Evolutionary conservation across 352 stramenopile species (phyloP), one percentile per base, ranked within the genome.

Genomic region (Phytophthora chlamydospora): DNA sequence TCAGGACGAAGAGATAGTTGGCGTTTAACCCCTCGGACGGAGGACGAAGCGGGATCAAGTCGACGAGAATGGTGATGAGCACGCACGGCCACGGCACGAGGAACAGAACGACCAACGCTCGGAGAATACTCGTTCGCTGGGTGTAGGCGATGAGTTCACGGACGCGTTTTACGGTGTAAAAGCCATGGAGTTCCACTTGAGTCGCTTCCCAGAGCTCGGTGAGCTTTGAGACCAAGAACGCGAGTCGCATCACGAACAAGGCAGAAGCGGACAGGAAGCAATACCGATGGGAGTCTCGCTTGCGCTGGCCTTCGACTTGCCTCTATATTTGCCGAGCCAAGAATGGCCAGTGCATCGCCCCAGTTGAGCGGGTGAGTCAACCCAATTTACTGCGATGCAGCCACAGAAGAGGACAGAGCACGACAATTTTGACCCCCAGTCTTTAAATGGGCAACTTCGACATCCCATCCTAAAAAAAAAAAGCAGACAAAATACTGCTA

Each of bases 181-280:
- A 54, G 2, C 61, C 61, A 39, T 69, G 46, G 16, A 69, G 61
- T n/a, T 64, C 53, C 11, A 69, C 39, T n/a, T 64, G 61, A 12
- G 47, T 35, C 6, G 24, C 27, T n/a, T 54, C 44, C 53, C 46
- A 62, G 13, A 45, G 33, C 4, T 35, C 40, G 1, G 33, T 36
- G 24, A 55, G 16, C 33, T 21, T 62, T 29, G 41, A n/a, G 7
- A 61, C 9, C 17, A 14, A 51, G 4, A 31, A 29, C 5, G 21
- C 32, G 6, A 45, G 2, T 4, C 53, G 40, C 53, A 61, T 61
- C 13, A 31, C 39, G 49, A 58, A 46, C 19, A 21, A 21, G 9
- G 7, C 17, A 48, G 34, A n/a, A n/a, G n/a, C n/a, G n/a, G n/a
- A n/a, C n/a, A n/a, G n/a, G n/a, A n/a, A n/a, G n/a, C n/a, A n/a